Percentiles rank a stretch among this genome's conserved stretches.
phyloP scores from a whole-genome alignment of 352 stramenopile genomes.

The Pythium utonaiense region DNA sequence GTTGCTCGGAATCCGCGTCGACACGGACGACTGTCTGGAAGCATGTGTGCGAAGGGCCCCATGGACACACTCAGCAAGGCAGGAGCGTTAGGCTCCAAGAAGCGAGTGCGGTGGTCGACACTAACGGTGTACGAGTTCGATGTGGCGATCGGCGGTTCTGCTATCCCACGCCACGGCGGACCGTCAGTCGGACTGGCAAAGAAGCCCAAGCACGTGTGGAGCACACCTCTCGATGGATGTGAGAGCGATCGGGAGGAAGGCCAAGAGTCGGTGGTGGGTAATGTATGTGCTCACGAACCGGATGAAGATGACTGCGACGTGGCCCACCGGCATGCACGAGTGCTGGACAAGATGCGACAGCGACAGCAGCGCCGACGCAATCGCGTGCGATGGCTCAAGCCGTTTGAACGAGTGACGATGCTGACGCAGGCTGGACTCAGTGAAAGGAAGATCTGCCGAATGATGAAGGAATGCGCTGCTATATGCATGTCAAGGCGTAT shows the following conservation, averaged over 20 bases:
- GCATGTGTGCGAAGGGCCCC: slow-evolving; percentile 3
- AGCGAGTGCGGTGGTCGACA: slow-evolving; percentile 26
- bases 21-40: neutral
- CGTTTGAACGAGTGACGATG: slow-evolving; percentile 34
- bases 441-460: slow-evolving; percentile 46
- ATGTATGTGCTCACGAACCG: neutral
- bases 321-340: neutral
- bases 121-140: slow-evolving; percentile 34
- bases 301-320: slow-evolving; percentile 7
- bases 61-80: neutral
- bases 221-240: slow-evolving; percentile 7
- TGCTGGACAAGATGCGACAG: slow-evolving; percentile 7
- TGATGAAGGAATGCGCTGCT: slow-evolving; percentile 51
- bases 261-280: neutral
- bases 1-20: neutral
- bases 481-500: slow-evolving; percentile 48
- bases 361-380: slow-evolving; percentile 9
- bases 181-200: slow-evolving; percentile 26
- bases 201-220: slow-evolving; percentile 20
- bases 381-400: slow-evolving; percentile 25
- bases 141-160: slow-evolving; percentile 21
- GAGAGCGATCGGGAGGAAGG: slow-evolving; percentile 1
- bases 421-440: slow-evolving; percentile 42
- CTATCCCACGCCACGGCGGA: slow-evolving; percentile 25
- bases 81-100: slow-evolving; percentile 5